phyloP scores from a whole-genome alignment of 2,329 filamentous ascomycete genomes.

The Iodosphaeria phyllophila region DNA sequence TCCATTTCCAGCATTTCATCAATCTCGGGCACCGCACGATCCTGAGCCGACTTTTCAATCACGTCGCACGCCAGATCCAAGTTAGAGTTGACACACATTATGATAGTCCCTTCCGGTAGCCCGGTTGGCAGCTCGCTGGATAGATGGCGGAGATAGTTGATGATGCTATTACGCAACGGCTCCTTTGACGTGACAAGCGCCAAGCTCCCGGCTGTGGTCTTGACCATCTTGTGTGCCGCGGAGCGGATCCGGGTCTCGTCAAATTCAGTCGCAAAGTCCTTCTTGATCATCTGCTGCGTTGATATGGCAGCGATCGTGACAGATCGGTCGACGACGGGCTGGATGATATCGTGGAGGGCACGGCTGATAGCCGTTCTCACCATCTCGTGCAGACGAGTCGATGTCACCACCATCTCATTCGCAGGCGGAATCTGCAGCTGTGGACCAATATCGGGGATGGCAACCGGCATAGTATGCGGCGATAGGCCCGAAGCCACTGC shows the following conservation, averaged over 20 bases:
- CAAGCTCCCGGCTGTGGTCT: slow-evolving; percentile 80
- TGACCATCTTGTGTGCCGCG: slow-evolving; percentile 84
- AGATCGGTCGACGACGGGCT: slow-evolving; percentile 89
- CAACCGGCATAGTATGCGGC: slow-evolving; percentile 57
- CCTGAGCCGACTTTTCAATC: slow-evolving; percentile 89
- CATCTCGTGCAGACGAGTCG: slow-evolving; percentile 51
- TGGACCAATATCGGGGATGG: slow-evolving; percentile 67
- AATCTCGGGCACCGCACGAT: slow-evolving; percentile 83
- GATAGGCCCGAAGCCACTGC: slow-evolving; percentile 56
- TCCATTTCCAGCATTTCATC: slow-evolving; percentile 80
- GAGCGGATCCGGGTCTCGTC: slow-evolving; percentile 75
- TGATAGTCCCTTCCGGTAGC: slow-evolving; percentile 81
- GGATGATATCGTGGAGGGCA: slow-evolving; percentile 89
- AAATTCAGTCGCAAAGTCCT: slow-evolving; percentile 87
- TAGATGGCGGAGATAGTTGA: slow-evolving; percentile 76
- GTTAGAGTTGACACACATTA: slow-evolving; percentile 98
- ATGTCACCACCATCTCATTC: slow-evolving; percentile 60
- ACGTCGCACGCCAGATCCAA: slow-evolving; percentile 82
- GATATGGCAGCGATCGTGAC: slow-evolving; percentile 97
- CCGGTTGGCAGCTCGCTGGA: slow-evolving; percentile 54
- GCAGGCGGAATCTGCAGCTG: slow-evolving; percentile 66
- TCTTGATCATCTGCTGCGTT: slow-evolving; percentile 84
- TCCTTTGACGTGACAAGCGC: slow-evolving; percentile 98
- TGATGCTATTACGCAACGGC: slow-evolving; percentile 87
- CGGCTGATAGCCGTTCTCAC: slow-evolving; percentile 74